phyloP scores from a whole-genome alignment of 2,329 filamentous ascomycete genomes.

The Paraphaeosphaeria sporulosa region DNA sequence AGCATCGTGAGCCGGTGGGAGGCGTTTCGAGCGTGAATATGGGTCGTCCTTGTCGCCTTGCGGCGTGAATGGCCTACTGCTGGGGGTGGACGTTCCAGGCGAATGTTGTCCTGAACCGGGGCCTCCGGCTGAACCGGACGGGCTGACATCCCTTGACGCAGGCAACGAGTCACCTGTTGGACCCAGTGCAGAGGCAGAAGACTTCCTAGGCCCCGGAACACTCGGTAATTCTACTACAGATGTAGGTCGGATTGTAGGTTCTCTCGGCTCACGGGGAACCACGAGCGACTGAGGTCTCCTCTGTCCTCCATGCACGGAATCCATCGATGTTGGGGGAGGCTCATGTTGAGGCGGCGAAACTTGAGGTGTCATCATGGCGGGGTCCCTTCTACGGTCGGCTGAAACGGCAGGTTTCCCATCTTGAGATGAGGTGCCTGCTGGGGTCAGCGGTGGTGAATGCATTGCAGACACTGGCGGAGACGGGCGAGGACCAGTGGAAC shows the following conservation, averaged over 20 bases:
- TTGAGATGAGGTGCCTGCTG: slow-evolving; percentile 74
- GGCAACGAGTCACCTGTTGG: slow-evolving; percentile 62
- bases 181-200: slow-evolving; percentile 64
- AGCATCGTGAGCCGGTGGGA: slow-evolving; percentile 74
- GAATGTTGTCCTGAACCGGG: slow-evolving; percentile 54
- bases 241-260: slow-evolving; percentile 49
- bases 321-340: slow-evolving; percentile 58
- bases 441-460: slow-evolving; percentile 89
- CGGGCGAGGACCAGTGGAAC: slow-evolving; percentile 69
- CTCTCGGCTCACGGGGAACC: slow-evolving; percentile 38
- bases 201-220: slow-evolving; percentile 56
- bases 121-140: slow-evolving; percentile 65
- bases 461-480: slow-evolving; percentile 74
- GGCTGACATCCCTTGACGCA: slow-evolving; percentile 65
- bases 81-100: slow-evolving; percentile 59
- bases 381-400: slow-evolving; percentile 48
- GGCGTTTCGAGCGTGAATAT: slow-evolving; percentile 82
- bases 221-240: slow-evolving; percentile 54
- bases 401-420: slow-evolving; percentile 54
- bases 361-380: slow-evolving; percentile 64
- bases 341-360: slow-evolving; percentile 64
- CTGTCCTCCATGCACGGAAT: slow-evolving; percentile 33
- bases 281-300: slow-evolving; percentile 31
- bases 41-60: slow-evolving; percentile 83
- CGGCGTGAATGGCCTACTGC: slow-evolving; percentile 79